These are phyloP conservation scores for Shiraia bambusicola DNA, from an alignment of 2,329 filamentous ascomycete species.

Conservation along the genomic window DNA sequence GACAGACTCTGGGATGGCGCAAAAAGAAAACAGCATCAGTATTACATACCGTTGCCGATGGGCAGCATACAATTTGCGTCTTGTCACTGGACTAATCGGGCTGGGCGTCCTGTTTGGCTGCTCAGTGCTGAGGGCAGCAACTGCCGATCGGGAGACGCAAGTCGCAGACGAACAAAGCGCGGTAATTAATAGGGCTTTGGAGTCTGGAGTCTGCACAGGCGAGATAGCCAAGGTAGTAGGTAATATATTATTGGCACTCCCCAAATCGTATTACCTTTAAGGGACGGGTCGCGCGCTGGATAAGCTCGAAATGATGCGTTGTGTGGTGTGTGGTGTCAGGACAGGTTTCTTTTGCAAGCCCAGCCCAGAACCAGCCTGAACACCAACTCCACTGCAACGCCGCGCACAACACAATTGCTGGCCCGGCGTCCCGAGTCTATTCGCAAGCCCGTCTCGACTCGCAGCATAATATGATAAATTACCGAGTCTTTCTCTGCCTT, in stretches of 20 bases:
- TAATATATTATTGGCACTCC: conserved; percentile 39
- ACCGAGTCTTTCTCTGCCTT: too few relatives aligned
- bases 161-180: conserved; percentile 18
- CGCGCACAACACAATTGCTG: not conserved
- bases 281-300: conserved; percentile 34
- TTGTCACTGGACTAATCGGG: conserved; percentile 42
- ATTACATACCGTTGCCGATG: conserved; percentile 40
- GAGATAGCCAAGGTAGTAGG: too few relatives aligned
- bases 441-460: too few relatives aligned
- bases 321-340: conserved; percentile 34
- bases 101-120: conserved; percentile 39
- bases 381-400: conserved; percentile 1
- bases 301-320: conserved; percentile 44
- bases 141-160: conserved; percentile 36
- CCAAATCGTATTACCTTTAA: conserved; percentile 31
- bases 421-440: too few relatives aligned
- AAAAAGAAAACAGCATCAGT: conserved; percentile 12
- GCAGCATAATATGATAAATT: too few relatives aligned
- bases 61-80: conserved; percentile 42
- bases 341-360: conserved; percentile 5
- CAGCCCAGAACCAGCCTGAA: conserved; percentile 16
- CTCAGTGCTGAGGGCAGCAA: conserved; percentile 34
- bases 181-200: conserved; percentile 29
- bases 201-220: too few relatives aligned
- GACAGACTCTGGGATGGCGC: conserved; percentile 4